phyloP scores from a whole-genome alignment of 768 basidiomycete genomes.

The Pisolithus albus region DNA sequence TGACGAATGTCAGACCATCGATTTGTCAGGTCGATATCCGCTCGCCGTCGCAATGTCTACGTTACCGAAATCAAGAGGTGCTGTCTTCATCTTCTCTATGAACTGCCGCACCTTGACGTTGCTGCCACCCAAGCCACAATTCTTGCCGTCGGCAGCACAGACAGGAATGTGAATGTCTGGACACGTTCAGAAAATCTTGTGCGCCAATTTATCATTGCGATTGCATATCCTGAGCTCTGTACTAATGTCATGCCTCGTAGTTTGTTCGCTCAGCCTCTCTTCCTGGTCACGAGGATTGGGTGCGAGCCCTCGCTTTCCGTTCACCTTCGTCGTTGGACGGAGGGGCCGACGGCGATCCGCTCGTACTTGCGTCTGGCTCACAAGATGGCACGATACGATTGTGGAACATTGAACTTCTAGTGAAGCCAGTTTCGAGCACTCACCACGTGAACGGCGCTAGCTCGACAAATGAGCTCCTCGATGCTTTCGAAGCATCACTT shows the following conservation, averaged over 20 bases:
- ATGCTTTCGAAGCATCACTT: constrained; percentile 81
- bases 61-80: constrained; percentile 69
- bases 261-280: constrained; percentile 55
- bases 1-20: constrained; percentile 49
- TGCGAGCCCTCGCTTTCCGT: constrained; percentile 71
- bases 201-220: constrained; percentile 14
- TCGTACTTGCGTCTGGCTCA: constrained; percentile 86
- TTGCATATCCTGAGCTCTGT: constrained; percentile 1
- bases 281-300: constrained; percentile 94
- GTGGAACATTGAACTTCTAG: constrained; percentile 71
- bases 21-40: constrained; percentile 65
- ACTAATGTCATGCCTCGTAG: constrained; percentile 24
- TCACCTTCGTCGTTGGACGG: constrained; percentile 20
- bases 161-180: constrained; percentile 72
- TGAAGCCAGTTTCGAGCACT: constrained; percentile 17
- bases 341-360: constrained; percentile 24
- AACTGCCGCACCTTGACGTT: background rate
- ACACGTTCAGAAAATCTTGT: constrained; percentile 56
- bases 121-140: constrained; percentile 41
- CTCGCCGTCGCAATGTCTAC: constrained; percentile 56
- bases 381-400: constrained; percentile 92
- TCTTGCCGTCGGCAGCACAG: constrained; percentile 82
- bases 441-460: constrained; percentile 18
- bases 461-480: constrained; percentile 70
- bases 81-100: constrained; percentile 6